Percentiles rank a stretch among this genome's conserved stretches.
Conservation (phyloP, 306 rosid genomes). For the Begonia masoniana region DNA sequence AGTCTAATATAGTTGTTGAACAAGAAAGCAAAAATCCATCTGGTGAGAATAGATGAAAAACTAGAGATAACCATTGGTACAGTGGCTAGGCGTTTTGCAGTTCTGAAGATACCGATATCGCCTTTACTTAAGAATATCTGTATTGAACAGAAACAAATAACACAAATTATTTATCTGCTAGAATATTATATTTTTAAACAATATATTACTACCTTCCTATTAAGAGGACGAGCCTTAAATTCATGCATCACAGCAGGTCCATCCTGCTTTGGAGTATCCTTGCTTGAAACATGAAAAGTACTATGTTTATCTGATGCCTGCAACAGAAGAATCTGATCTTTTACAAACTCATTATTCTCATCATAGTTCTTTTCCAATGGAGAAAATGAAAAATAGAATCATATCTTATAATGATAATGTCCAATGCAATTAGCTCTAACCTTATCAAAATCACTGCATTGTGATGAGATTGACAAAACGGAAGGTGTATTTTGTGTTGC, state of each 20-base stretch:
- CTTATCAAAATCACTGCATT: slow-evolving; percentile 31
- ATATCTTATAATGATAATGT: background rate
- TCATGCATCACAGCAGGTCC: slow-evolving; percentile 14
- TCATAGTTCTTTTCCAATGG: background rate
- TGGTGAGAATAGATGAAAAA: slow-evolving; percentile 8
- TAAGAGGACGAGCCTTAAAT: slow-evolving; percentile 72
- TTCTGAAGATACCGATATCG: slow-evolving; percentile 75
- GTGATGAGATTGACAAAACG: slow-evolving; percentile 43
- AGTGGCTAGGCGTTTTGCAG: slow-evolving; percentile 67
- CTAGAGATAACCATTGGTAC: slow-evolving; percentile 48
- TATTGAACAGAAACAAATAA: slow-evolving; percentile 12
- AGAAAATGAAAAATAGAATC: background rate
- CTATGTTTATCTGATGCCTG: slow-evolving; percentile 29
- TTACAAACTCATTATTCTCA: background rate
- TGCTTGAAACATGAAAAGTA: slow-evolving; percentile 21
- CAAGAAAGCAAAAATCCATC: background rate
- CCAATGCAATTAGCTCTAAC: slow-evolving; percentile 16
- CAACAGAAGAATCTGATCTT: slow-evolving; percentile 9
- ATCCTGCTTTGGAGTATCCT: slow-evolving; percentile 34
- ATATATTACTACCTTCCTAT: slow-evolving; percentile 49
- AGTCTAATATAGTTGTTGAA: background rate
- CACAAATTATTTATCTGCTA: slow-evolving; percentile 1
- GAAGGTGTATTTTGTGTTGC: slow-evolving; percentile 61
- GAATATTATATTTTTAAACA: background rate
- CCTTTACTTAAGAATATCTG: slow-evolving; percentile 91